These are phyloP conservation scores for Phaseolus coccineus DNA, from an alignment of 331 rosid genomes.

Conservation along the genomic window DNA sequence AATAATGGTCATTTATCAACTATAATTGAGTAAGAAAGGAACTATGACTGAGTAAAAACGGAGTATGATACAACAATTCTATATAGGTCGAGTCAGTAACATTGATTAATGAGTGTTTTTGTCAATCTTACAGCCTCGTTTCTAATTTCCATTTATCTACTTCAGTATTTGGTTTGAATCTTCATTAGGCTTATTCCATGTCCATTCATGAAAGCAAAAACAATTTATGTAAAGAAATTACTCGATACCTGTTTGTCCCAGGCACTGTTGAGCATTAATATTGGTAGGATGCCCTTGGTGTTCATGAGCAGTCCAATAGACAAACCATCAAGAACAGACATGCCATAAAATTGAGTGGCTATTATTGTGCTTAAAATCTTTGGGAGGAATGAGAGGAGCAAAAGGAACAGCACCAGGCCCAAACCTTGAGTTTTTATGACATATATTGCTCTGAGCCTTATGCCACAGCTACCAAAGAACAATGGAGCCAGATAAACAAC, in stretches of 20 bases:
- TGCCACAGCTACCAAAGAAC: slow-evolving; percentile 57
- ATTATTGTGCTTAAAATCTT: slow-evolving; percentile 59
- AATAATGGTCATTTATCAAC: neutral
- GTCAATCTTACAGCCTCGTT: neutral
- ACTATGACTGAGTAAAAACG: neutral
- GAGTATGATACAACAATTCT: neutral
- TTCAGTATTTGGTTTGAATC: neutral
- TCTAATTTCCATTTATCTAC: no score
- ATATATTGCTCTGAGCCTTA: slow-evolving; percentile 36
- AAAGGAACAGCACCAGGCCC: neutral
- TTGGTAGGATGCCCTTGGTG: slow-evolving; percentile 68
- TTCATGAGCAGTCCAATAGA: slow-evolving; percentile 72
- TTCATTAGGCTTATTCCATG: neutral
- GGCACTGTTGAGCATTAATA: slow-evolving; percentile 58
- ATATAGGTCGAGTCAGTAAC: neutral
- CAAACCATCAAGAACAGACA: slow-evolving; percentile 57
- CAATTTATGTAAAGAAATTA: neutral
- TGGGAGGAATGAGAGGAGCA: slow-evolving; percentile 45
- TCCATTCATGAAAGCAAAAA: neutral
- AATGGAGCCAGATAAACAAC: slow-evolving; percentile 57
- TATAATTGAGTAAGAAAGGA: neutral
- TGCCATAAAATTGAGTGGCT: slow-evolving; percentile 45
- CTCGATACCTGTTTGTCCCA: slow-evolving; percentile 56
- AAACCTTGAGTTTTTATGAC: neutral
- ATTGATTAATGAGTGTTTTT: neutral